These are phyloP conservation scores for Polytolypa hystricis DNA, from an alignment of 2,329 filamentous ascomycete genomes.

Conservation along the genomic window DNA sequence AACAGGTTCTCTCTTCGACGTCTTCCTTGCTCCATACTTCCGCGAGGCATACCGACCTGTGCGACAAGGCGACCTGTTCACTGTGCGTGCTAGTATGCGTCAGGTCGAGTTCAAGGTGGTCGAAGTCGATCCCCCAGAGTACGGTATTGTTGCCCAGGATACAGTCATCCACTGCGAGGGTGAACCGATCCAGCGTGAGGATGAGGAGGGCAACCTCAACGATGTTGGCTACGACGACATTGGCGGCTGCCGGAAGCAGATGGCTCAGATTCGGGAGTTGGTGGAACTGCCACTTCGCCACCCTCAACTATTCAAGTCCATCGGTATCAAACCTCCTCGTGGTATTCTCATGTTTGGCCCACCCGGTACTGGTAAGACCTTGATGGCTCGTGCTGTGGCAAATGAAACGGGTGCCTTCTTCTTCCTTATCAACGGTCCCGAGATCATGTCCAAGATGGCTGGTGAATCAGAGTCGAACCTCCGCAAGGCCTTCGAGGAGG, in stretches of 20 bases:
- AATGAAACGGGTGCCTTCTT: conserved; percentile 99
- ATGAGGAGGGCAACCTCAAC: conserved; percentile 98
- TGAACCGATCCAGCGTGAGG: conserved; percentile 91
- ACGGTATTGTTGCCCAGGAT: conserved; percentile 96
- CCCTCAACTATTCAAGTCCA: conserved; percentile 98
- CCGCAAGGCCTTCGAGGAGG: conserved; percentile 98
- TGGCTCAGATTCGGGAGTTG: conserved; percentile 98
- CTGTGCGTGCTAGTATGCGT: conserved; percentile 93
- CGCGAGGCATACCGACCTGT: conserved; percentile 96
- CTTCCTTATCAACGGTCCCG: conserved; percentile 97
- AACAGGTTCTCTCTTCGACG: conserved; percentile 94
- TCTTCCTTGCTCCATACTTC: conserved; percentile 99
- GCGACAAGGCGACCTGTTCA: conserved; percentile 95
- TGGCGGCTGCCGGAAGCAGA: conserved; percentile 98
- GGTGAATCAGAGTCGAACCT: conserved; percentile 98
- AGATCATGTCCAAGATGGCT: conserved; percentile 99
- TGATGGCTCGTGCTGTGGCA: conserved; percentile 97
- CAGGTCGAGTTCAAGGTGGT: conserved; percentile 99
- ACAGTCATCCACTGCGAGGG: conserved; percentile 99
- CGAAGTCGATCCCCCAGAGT: conserved; percentile 95
- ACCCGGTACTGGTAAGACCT: conserved; percentile 96
- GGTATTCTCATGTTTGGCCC: conserved; percentile 95
- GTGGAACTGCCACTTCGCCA: conserved; percentile 94
- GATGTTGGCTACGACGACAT: conserved; percentile 99
- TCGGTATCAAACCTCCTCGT: conserved; percentile 97